Base-by-base conservation (phyloP, 139 green algal genomes). In the Auxenochlorella pyrenoidosa region DNA sequence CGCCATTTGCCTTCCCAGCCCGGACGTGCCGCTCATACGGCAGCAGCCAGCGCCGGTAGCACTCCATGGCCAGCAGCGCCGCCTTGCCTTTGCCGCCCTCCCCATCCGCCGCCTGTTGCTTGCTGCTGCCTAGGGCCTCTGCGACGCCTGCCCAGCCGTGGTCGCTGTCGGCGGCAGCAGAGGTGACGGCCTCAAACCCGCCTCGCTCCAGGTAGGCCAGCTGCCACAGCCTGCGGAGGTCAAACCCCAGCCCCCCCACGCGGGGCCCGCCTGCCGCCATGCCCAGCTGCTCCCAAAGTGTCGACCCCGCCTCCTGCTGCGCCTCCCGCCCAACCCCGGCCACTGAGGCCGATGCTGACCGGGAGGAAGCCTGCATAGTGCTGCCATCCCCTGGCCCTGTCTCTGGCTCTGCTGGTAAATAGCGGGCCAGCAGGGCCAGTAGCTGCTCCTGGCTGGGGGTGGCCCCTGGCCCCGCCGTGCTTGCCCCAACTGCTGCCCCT, bases 211-310 rank as follows among this genome's bases (percentile, higher is more conserved):
- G 40, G 28, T 47, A 73, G 1, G 34, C 79, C 1, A 36, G 26
- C 6, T 40, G 26, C 79, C 79, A 84, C 79, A 84, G 59, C n/a
- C 38, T 22, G 6, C 59, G 59, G 16, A 75, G 79, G 59, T 84
- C 79, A 26, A 59, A 84, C 38, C 59, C 59, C 3, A 75, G 1
- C 24, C 79, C 59, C 1, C 36, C 28, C 30, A 84, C 54, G 36
- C 36, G 79, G 40, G 79, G 79, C 10, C 36, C 79, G 26, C 47
- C 79, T 12, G 38, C 24, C 28, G 59, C 59, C 36, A 84, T 32
- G 58, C 36, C 58, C 79, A 75, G 36, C 16, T 71, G 51, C 32
- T 43, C 21, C 30, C 44, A 36, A 30, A 12, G 44, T 13, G 24
- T 65, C 8, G 15, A 6, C 26, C 24, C 21, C 40, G 16, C 66